Evolutionary conservation across 768 basidiomycete genomes (phyloP).

Genomic region (Daedaleopsis nitida): DNA sequence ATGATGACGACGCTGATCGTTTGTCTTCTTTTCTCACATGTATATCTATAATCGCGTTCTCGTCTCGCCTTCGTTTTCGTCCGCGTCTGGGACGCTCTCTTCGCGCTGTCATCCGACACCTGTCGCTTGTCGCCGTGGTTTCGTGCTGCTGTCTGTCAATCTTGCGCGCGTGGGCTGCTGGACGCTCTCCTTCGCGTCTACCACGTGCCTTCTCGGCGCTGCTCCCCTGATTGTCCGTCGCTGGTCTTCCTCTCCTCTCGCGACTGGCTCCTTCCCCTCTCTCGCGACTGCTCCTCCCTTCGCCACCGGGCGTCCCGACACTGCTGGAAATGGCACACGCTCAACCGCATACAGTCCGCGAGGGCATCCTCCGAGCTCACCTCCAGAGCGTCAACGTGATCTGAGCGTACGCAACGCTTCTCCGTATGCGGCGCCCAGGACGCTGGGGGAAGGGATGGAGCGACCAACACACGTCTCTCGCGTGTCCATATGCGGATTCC

Average conservation of each 20-base stretch:
- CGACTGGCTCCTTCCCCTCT: no score
- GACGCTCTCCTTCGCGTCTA: no score
- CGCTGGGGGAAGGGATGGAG: no score
- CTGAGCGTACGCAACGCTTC: conserved; percentile 8
- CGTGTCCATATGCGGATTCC: no score
- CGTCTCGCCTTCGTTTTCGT: neutral
- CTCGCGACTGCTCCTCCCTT: no score
- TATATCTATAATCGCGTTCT: neutral
- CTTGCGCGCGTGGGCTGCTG: neutral
- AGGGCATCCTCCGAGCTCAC: conserved; percentile 40
- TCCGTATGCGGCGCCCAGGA: no score
- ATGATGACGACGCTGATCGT: neutral
- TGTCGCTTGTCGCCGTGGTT: neutral
- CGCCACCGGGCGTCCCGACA: no score
- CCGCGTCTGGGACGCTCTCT: neutral
- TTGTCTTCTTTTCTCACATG: neutral
- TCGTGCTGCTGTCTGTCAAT: neutral
- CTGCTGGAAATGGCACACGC: no score
- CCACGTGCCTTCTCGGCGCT: no score
- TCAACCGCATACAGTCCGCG: conserved; percentile 36
- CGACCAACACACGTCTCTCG: no score
- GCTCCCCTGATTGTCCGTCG: no score
- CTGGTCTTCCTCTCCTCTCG: neutral
- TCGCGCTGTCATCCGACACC: neutral
- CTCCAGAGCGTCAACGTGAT: conserved; percentile 36